A percentile compares a stretch with the other conserved stretches of the same genome.
Evolutionary conservation across 768 basidiomycete species (phyloP).

Genomic region (Collybia mongolica): DNA sequence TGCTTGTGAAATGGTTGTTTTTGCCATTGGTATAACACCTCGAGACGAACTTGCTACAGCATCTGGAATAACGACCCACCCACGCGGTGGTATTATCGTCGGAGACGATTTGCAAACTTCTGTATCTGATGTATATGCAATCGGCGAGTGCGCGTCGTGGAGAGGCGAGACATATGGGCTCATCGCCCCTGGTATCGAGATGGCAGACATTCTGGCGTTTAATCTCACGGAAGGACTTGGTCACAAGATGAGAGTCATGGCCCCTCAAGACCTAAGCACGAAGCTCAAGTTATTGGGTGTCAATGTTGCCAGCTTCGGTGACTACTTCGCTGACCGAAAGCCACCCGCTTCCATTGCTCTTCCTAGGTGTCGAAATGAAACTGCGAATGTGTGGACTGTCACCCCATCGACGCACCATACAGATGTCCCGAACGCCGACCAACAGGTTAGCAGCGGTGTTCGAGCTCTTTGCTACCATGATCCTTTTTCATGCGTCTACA

Average conservation of each 20-base stretch:
- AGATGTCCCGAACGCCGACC: conserved; percentile 16
- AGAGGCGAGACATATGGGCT: conserved; percentile 67
- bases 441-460: background rate
- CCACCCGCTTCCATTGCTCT: background rate
- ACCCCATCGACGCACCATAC: conserved; percentile 4
- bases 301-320: conserved; percentile 67
- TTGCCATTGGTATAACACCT: conserved; percentile 69
- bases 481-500: conserved; percentile 70
- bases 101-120: conserved; percentile 57
- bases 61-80: conserved; percentile 48
- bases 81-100: conserved; percentile 57
- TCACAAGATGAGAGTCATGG: conserved; percentile 37
- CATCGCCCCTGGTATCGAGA: conserved; percentile 73
- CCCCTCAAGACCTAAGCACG: conserved; percentile 65
- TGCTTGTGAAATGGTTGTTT: conserved; percentile 56
- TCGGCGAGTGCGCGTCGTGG: conserved; percentile 79
- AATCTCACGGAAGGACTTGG: conserved; percentile 58
- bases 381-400: background rate
- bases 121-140: conserved; percentile 60
- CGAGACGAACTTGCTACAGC: conserved; percentile 63
- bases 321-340: conserved; percentile 64
- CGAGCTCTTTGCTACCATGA: conserved; percentile 57
- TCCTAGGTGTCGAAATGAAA: background rate
- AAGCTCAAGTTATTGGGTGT: conserved; percentile 56
- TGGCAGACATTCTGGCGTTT: conserved; percentile 75